phyloP scores from a whole-genome alignment of 352 stramenopile species.

The Globisporangium nodosum region DNA sequence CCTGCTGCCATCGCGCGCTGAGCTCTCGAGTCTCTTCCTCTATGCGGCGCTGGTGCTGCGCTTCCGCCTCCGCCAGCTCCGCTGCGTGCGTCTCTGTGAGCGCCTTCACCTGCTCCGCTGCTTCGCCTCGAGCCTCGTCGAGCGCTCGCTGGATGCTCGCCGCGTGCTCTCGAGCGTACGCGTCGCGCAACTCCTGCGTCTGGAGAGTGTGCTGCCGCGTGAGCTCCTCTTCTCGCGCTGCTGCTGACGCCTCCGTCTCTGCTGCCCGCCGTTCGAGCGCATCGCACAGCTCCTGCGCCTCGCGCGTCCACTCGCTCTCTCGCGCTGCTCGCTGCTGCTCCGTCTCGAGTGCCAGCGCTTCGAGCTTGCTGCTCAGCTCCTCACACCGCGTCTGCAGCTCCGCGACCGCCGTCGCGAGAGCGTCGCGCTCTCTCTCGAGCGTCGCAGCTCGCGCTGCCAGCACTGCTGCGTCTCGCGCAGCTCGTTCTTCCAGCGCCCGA shows the following conservation, averaged over 20 bases:
- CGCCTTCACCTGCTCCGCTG: neutral
- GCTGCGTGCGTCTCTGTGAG: neutral
- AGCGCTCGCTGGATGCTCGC: neutral
- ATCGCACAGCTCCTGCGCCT: slow-evolving; percentile 5
- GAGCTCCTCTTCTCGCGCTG: neutral
- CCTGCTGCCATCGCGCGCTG: slow-evolving; percentile 25
- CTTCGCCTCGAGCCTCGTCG: neutral
- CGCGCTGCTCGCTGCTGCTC: neutral
- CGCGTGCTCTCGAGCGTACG: neutral
- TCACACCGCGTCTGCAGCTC: slow-evolving; percentile 6
- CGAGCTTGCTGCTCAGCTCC: slow-evolving; percentile 1
- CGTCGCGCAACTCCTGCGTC: neutral
- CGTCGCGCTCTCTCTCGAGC: slow-evolving; percentile 2
- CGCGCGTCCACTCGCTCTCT: neutral
- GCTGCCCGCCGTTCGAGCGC: slow-evolving; percentile 1
- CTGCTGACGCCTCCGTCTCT: slow-evolving; percentile 2
- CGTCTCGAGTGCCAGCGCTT: neutral
- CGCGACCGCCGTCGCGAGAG: neutral
- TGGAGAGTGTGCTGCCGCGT: neutral
- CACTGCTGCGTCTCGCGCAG: neutral
- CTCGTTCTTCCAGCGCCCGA: slow-evolving; percentile 16
- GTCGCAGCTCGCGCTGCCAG: neutral
- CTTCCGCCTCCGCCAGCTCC: slow-evolving; percentile 3
- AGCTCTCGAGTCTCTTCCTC: slow-evolving; percentile 24
- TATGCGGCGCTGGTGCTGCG: slow-evolving; percentile 17